A percentile compares a stretch with the other conserved stretches of the same genome.
Evolutionary conservation across 2,329 filamentous ascomycete genomes (phyloP).

Genomic region (Immersiporthe knoxdaviesiana): DNA sequence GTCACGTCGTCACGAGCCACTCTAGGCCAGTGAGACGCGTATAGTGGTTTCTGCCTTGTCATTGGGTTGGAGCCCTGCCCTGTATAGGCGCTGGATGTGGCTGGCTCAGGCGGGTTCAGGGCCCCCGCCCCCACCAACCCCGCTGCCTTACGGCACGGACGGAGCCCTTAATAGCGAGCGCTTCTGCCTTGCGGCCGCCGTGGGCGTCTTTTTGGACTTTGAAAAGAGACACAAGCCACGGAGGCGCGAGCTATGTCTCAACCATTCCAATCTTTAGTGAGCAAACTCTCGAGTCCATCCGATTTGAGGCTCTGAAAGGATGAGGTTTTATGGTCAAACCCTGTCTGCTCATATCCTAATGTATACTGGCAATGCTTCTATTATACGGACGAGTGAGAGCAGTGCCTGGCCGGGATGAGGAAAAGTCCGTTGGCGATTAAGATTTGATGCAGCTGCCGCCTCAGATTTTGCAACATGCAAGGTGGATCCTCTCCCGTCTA

Average conservation of each 20-base stretch:
- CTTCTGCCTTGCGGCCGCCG: background rate
- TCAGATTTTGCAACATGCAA: background rate
- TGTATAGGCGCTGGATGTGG: background rate
- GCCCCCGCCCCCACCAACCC: background rate
- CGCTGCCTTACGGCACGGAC: background rate
- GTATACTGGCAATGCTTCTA: background rate
- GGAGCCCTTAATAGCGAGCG: background rate
- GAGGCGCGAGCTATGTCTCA: background rate
- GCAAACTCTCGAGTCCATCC: background rate
- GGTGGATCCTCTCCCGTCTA: constrained; percentile 3
- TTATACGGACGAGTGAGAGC: no score
- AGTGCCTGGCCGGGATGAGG: background rate
- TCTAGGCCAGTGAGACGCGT: constrained; percentile 21
- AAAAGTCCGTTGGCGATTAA: background rate
- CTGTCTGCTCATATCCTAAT: background rate
- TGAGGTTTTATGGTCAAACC: background rate
- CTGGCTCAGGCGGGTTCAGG: background rate
- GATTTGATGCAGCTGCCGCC: background rate
- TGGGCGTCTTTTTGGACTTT: background rate
- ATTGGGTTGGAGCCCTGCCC: background rate
- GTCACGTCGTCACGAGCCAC: constrained; percentile 2
- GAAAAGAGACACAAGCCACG: background rate
- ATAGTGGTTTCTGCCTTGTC: constrained; percentile 26
- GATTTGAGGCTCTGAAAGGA: background rate
- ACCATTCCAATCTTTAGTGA: background rate